Percentiles rank a stretch among this genome's conserved stretches.
phyloP scores from a whole-genome alignment of 2,329 filamentous ascomycete species.

The Diplodia seriata region DNA sequence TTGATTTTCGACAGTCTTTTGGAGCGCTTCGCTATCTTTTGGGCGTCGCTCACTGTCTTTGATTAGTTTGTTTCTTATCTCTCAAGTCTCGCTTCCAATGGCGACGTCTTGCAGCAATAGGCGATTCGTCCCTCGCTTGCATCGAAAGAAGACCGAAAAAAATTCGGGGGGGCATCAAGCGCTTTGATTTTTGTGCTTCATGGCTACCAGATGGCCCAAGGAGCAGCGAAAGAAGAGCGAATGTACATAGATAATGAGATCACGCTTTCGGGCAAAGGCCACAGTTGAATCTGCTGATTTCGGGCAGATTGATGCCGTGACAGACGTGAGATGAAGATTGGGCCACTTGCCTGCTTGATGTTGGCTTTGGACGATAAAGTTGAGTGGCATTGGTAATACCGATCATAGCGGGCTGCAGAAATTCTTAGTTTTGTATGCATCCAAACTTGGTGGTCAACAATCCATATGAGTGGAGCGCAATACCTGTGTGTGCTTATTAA shows the following conservation, averaged over 20 bases:
- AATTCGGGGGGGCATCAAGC: neutral
- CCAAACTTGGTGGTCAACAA: too few species aligned
- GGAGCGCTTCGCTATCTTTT: slow-evolving; percentile 6
- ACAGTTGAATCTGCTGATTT: neutral
- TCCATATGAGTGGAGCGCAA: too few species aligned
- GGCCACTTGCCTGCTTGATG: neutral
- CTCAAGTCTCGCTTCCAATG: neutral
- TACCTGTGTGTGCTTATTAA: too few species aligned
- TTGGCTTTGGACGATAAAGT: neutral
- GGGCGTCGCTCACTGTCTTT: slow-evolving; percentile 8
- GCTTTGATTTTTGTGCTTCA: neutral
- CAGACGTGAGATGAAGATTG: neutral
- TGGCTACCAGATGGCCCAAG: neutral
- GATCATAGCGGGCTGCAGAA: too few species aligned
- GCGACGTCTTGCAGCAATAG: neutral
- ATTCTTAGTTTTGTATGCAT: too few species aligned
- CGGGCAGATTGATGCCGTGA: neutral
- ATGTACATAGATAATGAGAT: neutral
- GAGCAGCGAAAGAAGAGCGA: neutral
- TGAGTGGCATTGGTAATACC: neutral
- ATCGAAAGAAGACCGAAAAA: neutral
- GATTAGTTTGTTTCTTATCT: slow-evolving; percentile 3
- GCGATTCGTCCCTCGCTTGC: neutral
- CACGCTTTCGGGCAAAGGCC: neutral
- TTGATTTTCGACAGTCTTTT: neutral